Evolutionary conservation across 768 basidiomycete genomes (phyloP), one percentile per base, ranked within the genome.

Genomic region (Pleurotus platypus): DNA sequence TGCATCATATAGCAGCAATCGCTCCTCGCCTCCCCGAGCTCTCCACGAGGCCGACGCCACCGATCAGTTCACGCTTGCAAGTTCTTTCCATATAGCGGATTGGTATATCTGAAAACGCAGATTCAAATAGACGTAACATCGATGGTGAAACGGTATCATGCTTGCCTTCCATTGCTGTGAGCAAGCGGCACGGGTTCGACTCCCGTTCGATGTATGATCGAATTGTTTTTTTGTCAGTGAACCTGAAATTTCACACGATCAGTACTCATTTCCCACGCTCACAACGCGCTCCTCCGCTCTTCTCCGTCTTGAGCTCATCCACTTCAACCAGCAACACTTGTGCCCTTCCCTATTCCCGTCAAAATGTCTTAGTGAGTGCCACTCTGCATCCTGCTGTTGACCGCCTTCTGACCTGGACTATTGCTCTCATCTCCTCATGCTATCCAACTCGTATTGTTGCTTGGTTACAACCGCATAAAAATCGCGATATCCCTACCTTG

Each of bases 351-450:
- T 53, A 5, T 12, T 38, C 26, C 16, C 15, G 9, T 4, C 50
- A 53, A 38, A 53, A 53, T 53, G 50, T 53, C 50, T 15, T 53
- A 53, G 50, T 53, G 50, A 53, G 50, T 53, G 38, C 46, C 12
- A 12, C 13, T 3, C 13, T 26, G 11, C 22, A 9, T 24, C 5
- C 24, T 48, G 42, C 42, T 45, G 7, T 13, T 7, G 20, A 45
- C 2, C 3, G 9, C 30, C 2, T 9, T 35, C 30, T 35, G 8
- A 35, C 30, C 30, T 3, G 30, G 30, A 35, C 0, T 11, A 9
- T 35, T 35, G 8, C 11, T 35, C 30, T 35, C 30, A 35, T n/a
- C 24, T 16, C 15, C 42, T 45, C 42, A 16, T 45, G 20, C 42
- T 20, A 3, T 45, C n/a, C 42, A 16, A 9, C 13, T 9, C 4